Conservation (phyloP, 306 rosid genomes). For the Cicer chorassanicum region DNA sequence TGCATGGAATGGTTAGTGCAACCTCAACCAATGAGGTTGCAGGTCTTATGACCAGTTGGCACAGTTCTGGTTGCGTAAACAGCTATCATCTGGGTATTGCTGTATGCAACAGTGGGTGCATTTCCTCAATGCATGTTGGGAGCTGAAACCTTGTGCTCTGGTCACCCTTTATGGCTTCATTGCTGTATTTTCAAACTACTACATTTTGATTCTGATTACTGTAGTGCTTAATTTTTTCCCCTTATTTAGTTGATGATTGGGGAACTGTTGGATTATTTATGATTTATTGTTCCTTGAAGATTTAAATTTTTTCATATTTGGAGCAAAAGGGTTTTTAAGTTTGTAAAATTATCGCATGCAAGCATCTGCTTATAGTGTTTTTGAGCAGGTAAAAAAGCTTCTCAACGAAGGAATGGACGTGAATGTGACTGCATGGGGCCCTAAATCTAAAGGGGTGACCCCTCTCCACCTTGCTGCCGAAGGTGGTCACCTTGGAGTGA, state of each 20-base stretch:
- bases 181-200: background rate
- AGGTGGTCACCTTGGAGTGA: slow-evolving; percentile 89
- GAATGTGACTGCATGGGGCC: slow-evolving; percentile 86
- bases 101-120: background rate
- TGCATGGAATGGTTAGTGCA: background rate
- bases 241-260: background rate
- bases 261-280: slow-evolving; percentile 15
- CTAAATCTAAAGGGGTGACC: slow-evolving; percentile 87
- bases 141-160: background rate
- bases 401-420: slow-evolving; percentile 90
- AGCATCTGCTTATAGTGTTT: slow-evolving; percentile 37
- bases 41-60: slow-evolving; percentile 1
- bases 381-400: slow-evolving; percentile 77
- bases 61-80: slow-evolving; percentile 5
- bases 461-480: slow-evolving; percentile 98
- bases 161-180: slow-evolving; percentile 1
- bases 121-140: background rate
- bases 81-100: background rate
- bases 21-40: slow-evolving; percentile 3
- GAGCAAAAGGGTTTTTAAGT: slow-evolving; percentile 6
- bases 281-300: slow-evolving; percentile 6
- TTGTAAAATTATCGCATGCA: slow-evolving; percentile 1
- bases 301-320: slow-evolving; percentile 12
- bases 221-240: background rate
- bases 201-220: slow-evolving; percentile 1